Evolutionary conservation across 768 basidiomycete species (phyloP), one percentile per base, ranked within the genome.

Genomic region (Lepiota brunneoincarnata): DNA sequence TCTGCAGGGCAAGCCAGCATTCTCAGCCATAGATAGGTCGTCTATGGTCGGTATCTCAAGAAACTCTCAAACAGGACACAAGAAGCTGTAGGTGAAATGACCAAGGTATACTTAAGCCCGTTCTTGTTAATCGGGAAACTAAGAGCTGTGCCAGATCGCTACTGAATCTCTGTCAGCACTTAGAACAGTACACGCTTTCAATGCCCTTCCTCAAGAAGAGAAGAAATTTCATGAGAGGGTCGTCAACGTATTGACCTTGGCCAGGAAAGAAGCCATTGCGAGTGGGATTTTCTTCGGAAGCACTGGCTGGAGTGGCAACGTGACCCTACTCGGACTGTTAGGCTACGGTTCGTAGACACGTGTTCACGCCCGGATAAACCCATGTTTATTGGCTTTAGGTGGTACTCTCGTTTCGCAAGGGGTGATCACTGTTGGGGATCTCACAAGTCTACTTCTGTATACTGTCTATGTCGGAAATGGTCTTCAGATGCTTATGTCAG

Each of bases 11-110:
- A 5, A 49, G 14, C 7, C 47, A 47, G 10, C 36, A 12, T 31
- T 59, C 41, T 55, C 50, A 5, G 14, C n/a, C 35, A 4, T 28
- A 17, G 39, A 14, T 58, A 96, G 90, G 91, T 98, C 11, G 90
- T 93, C 67, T 99, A 99, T 63, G 95, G 96, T 58, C 84, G 94
- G 11, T 99, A 98, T 70, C 73, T 99, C 50, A 93, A 94, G 66
- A 88, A 86, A 57, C 81, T 99, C 2, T 92, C 92, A 6, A 93
- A 91, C 62, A 75, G 86, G 63, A 95, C 96, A 5, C 96, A 99
- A 68, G 93, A 94, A 63, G 93, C 95, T 1, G 80, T 97, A 49
- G 95, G 95, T 51, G 94, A 96, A 51, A 93, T 96, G 94, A 92
- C 93, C 28, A 94, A 78, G 69, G 74, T 75, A 31, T 35, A 82